phyloP scores from a whole-genome alignment of 306 rosid genomes.

The Gastrolobium bilobum region DNA sequence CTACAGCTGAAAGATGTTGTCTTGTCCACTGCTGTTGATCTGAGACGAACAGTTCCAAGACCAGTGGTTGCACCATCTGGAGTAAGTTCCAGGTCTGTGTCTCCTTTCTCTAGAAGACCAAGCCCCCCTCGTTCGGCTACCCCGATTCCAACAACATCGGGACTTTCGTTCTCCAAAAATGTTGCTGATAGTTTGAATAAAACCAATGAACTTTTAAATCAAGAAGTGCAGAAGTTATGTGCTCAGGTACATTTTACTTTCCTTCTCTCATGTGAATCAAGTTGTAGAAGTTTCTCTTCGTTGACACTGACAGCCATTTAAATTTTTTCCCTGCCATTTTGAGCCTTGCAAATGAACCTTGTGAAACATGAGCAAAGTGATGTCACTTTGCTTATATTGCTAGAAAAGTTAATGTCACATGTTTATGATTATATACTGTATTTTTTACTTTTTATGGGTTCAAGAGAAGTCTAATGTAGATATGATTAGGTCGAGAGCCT shows the following conservation, averaged over 20 bases:
- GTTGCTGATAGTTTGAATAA: slow-evolving; percentile 83
- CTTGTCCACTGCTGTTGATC: slow-evolving; percentile 78
- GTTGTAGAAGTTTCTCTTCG: slow-evolving; percentile 1
- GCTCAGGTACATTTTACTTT: slow-evolving; percentile 68
- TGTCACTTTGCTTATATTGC: slow-evolving; percentile 26
- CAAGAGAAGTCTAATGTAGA: slow-evolving; percentile 43
- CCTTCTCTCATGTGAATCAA: slow-evolving; percentile 31
- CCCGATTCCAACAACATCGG: slow-evolving; percentile 90
- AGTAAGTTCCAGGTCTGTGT: slow-evolving; percentile 86
- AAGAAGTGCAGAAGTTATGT: slow-evolving; percentile 80
- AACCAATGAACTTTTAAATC: slow-evolving; percentile 89
- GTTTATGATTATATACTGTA: neutral
- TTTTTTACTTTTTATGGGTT: slow-evolving; percentile 22
- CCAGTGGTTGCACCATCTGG: slow-evolving; percentile 81
- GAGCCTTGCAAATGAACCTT: slow-evolving; percentile 21
- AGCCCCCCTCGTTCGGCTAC: slow-evolving; percentile 99
- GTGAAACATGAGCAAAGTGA: neutral
- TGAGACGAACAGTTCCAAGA: slow-evolving; percentile 79
- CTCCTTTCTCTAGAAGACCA: slow-evolving; percentile 92
- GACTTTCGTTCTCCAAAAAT: slow-evolving; percentile 93
- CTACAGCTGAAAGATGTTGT: slow-evolving; percentile 91
- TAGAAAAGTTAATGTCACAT: slow-evolving; percentile 19
- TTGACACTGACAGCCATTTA: slow-evolving; percentile 5
- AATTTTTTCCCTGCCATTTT: neutral
- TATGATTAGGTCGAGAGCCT: slow-evolving; percentile 80